Percentiles rank a stretch among this genome's conserved stretches.
Conservation (phyloP, 2,329 filamentous ascomycete genomes). For the Teratosphaeriaceae sp. region DNA sequence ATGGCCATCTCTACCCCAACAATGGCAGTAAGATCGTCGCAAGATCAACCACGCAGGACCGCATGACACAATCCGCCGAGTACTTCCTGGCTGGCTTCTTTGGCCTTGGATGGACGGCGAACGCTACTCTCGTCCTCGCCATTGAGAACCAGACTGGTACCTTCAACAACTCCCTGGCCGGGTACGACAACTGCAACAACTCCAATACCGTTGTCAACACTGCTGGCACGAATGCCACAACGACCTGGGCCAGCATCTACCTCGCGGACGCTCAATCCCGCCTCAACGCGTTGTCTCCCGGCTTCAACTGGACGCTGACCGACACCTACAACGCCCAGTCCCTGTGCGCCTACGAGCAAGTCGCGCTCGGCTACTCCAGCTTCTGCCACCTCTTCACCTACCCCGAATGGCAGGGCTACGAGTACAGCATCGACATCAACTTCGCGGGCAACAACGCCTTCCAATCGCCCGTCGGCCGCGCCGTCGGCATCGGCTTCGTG, state of each 20-base stretch:
- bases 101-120: conserved; percentile 40
- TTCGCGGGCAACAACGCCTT: conserved; percentile 50
- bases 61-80: conserved; percentile 69
- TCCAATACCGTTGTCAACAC: conserved; percentile 40
- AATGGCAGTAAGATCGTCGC: conserved; percentile 40
- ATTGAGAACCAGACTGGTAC: conserved; percentile 48
- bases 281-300: conserved; percentile 40
- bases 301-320: conserved; percentile 53
- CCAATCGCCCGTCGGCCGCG: conserved; percentile 59
- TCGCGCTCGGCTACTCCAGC: conserved; percentile 66
- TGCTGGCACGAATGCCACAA: conserved; percentile 48
- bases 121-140: conserved; percentile 58
- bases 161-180: conserved; percentile 63
- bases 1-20: conserved; percentile 55
- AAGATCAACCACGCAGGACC: conserved; percentile 67
- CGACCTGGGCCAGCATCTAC: conserved; percentile 58
- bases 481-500: conserved; percentile 62
- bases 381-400: conserved; percentile 72
- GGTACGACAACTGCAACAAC: conserved; percentile 61
- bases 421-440: conserved; percentile 61
- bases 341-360: conserved; percentile 70
- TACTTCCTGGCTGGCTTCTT: conserved; percentile 75
- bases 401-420: conserved; percentile 65
- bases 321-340: conserved; percentile 64
- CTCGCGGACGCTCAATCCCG: conserved; percentile 57